Evolutionary conservation across 441 rosid species (phyloP).

Genomic region (Cnidoscolus chayamansa): DNA sequence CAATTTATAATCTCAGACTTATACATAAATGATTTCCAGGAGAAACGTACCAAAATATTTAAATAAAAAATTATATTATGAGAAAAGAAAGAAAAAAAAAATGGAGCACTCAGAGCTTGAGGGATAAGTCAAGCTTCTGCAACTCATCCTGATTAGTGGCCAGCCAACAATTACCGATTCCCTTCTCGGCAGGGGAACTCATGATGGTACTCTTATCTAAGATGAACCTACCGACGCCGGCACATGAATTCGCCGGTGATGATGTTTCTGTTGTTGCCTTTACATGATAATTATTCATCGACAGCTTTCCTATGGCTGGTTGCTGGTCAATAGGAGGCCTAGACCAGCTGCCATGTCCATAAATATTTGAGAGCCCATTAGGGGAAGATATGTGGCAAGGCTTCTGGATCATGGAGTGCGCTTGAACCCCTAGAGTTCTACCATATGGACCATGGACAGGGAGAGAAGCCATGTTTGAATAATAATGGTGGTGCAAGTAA

Average conservation of each 20-base stretch:
- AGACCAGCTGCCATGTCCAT: slow-evolving; percentile 45
- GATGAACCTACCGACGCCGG: slow-evolving; percentile 42
- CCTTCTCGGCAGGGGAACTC: slow-evolving; percentile 30
- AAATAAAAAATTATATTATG: neutral
- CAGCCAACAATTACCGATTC: slow-evolving; percentile 29
- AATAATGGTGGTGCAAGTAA: slow-evolving; percentile 35
- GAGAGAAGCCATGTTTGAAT: slow-evolving; percentile 52
- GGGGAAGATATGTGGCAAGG: slow-evolving; percentile 34
- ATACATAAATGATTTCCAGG: neutral
- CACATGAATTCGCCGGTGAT: neutral
- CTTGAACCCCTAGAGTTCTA: slow-evolving; percentile 66
- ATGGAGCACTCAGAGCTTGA: slow-evolving; percentile 48
- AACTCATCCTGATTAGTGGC: slow-evolving; percentile 43
- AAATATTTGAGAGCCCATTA: slow-evolving; percentile 30
- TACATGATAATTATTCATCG: slow-evolving; percentile 34
- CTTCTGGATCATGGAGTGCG: slow-evolving; percentile 65
- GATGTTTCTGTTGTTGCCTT: slow-evolving; percentile 19
- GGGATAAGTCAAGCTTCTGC: slow-evolving; percentile 71
- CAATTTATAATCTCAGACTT: neutral
- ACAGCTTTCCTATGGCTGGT: slow-evolving; percentile 55
- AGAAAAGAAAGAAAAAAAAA: slow-evolving; percentile 1
- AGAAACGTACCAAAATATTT: neutral
- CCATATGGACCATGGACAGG: slow-evolving; percentile 49
- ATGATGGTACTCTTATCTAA: slow-evolving; percentile 23
- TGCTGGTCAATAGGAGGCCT: slow-evolving; percentile 52